Evolutionary conservation across 345 rosid genomes (phyloP), one percentile per base, ranked within the genome.

Genomic region (Murraya paniculata): DNA sequence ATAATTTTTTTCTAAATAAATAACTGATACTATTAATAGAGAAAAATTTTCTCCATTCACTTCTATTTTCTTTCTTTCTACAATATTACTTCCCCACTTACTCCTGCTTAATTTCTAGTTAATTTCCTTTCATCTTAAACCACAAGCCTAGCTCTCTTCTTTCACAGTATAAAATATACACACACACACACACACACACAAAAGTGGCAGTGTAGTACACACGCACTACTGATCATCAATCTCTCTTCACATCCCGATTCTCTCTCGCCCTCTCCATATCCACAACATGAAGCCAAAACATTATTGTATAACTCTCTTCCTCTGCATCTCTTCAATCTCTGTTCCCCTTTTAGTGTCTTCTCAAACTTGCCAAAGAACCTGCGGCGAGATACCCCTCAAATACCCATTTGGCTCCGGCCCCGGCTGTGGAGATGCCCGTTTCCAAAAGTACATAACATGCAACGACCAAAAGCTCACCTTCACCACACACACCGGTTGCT

Each of bases 391-490:
- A 64, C 89, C 86, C 48, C 79, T 95, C 68, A 88, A 84, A 24
- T 93, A 90, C 84, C 98, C 98, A 6, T 90, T 95, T 11, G 95
- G 97, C 61, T 85, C 93, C 7, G 94, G 98, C 77, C 81, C 84
- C 1, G 97, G 95, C 33, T 93, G 98, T n/a, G 98, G 98, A 5
- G 97, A 95, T 80, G 89, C 91, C 7, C 88, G 97, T 39, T 95
- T 91, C 86, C 93, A 91, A n/a, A 84, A 85, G 72, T 88, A 84
- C 72, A 79, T 89, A 57, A 83, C 85, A 4, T 95, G 97, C 77
- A 84, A 85, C 77, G 76, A 84, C 1, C 87, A 91, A 64, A 80
- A 86, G 71, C 88, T 90, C 71, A 85, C 90, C 24, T 82, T 95
- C 14, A 88, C 89, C 57, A 91, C 98, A 11, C 98, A 91, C 88